These are phyloP conservation scores for Talaromyces stipitatus DNA, from an alignment of 495 filamentous ascomycete genomes.

Conservation along the genomic window DNA sequence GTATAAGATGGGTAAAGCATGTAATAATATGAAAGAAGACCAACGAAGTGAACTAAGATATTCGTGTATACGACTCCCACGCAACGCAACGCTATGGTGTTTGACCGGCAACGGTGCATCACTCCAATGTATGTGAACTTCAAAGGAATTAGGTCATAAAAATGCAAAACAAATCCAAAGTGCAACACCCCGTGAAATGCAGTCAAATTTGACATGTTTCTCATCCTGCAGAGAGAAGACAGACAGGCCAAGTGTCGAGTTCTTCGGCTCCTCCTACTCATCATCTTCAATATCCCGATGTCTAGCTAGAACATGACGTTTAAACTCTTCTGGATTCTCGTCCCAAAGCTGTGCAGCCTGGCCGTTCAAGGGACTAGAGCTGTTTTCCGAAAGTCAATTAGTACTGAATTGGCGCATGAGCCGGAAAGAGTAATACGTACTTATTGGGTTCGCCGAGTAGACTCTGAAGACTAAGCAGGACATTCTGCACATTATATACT, in stretches of 20 bases:
- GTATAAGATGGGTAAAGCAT: not conserved
- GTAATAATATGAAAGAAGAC: not conserved
- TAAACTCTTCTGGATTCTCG: constrained; percentile 77
- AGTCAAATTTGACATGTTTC: not conserved
- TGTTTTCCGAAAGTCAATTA: constrained; percentile 27
- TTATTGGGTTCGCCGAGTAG: constrained; percentile 96
- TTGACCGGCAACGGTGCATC: not conserved
- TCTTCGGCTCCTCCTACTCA: constrained; percentile 23
- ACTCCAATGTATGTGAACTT: not conserved
- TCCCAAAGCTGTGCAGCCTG: constrained; percentile 97
- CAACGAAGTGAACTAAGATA: no score
- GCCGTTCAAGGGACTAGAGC: constrained; percentile 89
- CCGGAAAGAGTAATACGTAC: constrained; percentile 40
- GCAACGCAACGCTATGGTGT: not conserved
- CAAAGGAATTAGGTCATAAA: not conserved
- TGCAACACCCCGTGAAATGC: not conserved
- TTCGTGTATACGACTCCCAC: not conserved
- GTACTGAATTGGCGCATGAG: not conserved
- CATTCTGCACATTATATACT: constrained; percentile 89
- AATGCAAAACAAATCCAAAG: not conserved
- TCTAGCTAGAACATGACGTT: constrained; percentile 59
- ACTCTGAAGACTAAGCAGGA: constrained; percentile 89
- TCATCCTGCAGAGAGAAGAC: not conserved
- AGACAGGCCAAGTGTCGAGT: not conserved
- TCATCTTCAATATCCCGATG: constrained; percentile 55